These are phyloP conservation scores for Aspergillus tamarii DNA, from an alignment of 2,329 filamentous ascomycete species.

Conservation along the genomic window DNA sequence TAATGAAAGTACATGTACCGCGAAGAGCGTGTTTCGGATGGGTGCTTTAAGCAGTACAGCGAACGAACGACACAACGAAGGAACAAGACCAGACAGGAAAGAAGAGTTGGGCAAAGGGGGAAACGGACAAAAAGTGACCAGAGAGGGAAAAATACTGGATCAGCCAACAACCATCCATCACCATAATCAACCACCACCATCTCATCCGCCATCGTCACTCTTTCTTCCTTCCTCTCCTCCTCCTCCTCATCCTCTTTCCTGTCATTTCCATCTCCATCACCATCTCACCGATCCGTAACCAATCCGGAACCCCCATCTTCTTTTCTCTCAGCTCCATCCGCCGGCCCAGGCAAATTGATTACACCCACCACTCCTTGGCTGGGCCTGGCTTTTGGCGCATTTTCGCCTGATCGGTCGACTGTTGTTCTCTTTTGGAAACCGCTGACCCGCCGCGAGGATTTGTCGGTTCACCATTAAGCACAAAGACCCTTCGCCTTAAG, in stretches of 20 bases:
- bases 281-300: not conserved
- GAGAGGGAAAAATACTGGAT: conserved; percentile 16
- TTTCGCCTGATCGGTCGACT: not conserved
- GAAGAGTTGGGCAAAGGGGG: conserved; percentile 22
- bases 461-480: conserved; percentile 1
- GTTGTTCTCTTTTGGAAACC: not conserved
- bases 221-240: conserved; percentile 9
- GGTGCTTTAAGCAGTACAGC: conserved; percentile 11
- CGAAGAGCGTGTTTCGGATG: conserved; percentile 14
- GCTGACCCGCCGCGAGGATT: not conserved
- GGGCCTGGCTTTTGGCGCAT: conserved; percentile 7
- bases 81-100: conserved; percentile 6
- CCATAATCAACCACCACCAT: conserved; percentile 11
- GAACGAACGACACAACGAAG: conserved; percentile 13
- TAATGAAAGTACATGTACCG: conserved; percentile 19
- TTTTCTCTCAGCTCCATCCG: not conserved
- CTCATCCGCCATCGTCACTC: conserved; percentile 11
- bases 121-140: conserved; percentile 7
- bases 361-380: conserved; percentile 3
- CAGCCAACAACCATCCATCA: conserved; percentile 5
- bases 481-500: conserved; percentile 2
- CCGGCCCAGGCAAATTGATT: conserved; percentile 6
- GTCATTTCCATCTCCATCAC: not conserved
- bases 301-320: not conserved
- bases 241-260: conserved; percentile 1